Percentiles rank a stretch among this genome's conserved stretches.
Evolutionary conservation across 2,329 filamentous ascomycete species (phyloP).

Genomic region (Graphilbum fragrans): DNA sequence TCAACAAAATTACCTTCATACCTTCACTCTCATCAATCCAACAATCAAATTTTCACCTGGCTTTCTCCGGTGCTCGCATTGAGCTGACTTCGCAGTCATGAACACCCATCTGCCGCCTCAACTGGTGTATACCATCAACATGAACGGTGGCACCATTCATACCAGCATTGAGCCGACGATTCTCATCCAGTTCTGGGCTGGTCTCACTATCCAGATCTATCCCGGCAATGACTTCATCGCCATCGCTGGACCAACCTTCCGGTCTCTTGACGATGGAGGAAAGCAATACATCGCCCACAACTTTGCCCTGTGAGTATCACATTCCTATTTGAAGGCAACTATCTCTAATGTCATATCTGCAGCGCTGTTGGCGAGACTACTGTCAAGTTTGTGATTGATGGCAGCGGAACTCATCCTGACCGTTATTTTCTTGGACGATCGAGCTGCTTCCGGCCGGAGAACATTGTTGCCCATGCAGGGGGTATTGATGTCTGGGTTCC

Average conservation of each 20-base stretch:
- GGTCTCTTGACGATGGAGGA: conserved; percentile 5
- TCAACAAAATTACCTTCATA: too few relatives aligned
- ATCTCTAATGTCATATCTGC: background rate
- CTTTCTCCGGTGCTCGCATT: too few relatives aligned
- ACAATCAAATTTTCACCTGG: too few relatives aligned
- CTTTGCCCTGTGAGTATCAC: background rate
- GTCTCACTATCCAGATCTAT: conserved; percentile 5
- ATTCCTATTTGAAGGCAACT: background rate
- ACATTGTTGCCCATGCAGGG: conserved; percentile 2
- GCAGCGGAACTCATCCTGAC: conserved; percentile 5
- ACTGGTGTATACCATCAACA: conserved; percentile 3
- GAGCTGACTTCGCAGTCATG: too few relatives aligned
- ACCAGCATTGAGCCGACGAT: conserved; percentile 5
- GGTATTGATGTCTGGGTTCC: conserved; percentile 6
- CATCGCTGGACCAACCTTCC: conserved; percentile 5
- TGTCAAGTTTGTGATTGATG: conserved; percentile 8
- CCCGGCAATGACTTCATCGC: conserved; percentile 5
- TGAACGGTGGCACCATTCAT: conserved; percentile 3
- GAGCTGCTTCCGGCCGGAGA: conserved; percentile 2
- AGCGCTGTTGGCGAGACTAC: conserved; percentile 4
- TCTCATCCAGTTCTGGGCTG: conserved; percentile 3
- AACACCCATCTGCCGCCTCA: too few relatives aligned
- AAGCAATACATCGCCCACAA: conserved; percentile 7
- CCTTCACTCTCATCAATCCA: too few relatives aligned
- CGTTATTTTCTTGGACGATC: conserved; percentile 6